Evolutionary conservation across 805 yeast species (phyloP).

Genomic region (Torulaspora indica): DNA sequence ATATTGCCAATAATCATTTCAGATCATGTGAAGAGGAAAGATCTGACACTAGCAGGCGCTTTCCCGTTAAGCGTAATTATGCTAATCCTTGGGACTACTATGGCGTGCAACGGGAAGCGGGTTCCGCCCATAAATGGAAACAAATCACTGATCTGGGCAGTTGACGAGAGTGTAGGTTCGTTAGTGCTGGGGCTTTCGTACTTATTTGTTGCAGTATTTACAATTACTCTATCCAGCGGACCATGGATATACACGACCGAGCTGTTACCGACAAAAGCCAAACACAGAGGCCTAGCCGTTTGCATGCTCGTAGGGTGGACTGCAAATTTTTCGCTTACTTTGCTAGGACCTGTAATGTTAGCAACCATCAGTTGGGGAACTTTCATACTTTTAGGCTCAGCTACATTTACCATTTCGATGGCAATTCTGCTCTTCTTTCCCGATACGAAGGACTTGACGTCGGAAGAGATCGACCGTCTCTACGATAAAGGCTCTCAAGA

Average conservation of each 20-base stretch:
- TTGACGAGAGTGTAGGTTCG: conserved; percentile 41
- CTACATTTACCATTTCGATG: conserved; percentile 35
- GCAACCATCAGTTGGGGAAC: conserved; percentile 39
- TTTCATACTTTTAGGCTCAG: conserved; percentile 38
- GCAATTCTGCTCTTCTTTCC: conserved; percentile 39
- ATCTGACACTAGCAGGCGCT: conserved; percentile 43
- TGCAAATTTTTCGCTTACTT: conserved; percentile 37
- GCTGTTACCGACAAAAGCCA: conserved; percentile 42
- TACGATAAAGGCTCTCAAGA: neutral
- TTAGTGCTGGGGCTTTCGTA: conserved; percentile 43
- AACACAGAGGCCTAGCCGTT: conserved; percentile 45
- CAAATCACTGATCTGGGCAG: conserved; percentile 36
- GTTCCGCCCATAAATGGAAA: conserved; percentile 35
- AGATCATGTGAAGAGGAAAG: conserved; percentile 45
- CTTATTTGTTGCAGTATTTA: conserved; percentile 43
- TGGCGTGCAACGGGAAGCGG: conserved; percentile 37
- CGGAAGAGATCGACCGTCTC: conserved; percentile 24
- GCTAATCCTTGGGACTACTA: conserved; percentile 35
- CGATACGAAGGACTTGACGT: conserved; percentile 40
- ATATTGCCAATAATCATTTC: conserved; percentile 42
- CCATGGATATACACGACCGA: conserved; percentile 51
- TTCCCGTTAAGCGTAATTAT: conserved; percentile 38
- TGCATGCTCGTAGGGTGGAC: conserved; percentile 47
- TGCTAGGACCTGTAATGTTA: conserved; percentile 41
- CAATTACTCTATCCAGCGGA: conserved; percentile 44